phyloP scores from a whole-genome alignment of 129 eudicot genomes.

The Apium graveolens region DNA sequence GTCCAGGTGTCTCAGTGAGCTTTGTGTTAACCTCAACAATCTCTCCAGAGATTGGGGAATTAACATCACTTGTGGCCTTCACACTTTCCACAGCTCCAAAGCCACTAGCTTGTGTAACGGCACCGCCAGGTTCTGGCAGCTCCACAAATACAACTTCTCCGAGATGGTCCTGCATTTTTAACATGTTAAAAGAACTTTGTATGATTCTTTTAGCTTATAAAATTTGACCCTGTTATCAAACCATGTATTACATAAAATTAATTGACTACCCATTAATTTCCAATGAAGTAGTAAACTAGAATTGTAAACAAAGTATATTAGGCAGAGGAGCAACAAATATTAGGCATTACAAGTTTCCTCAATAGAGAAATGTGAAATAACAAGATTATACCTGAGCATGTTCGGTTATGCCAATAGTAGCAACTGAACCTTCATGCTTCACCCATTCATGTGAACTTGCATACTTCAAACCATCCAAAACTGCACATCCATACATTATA shows the following conservation, averaged over 20 bases:
- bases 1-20: conserved; percentile 69
- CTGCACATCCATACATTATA: conserved; percentile 29
- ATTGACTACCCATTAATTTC: too few relatives aligned
- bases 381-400: conserved; percentile 63
- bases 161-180: conserved; percentile 59
- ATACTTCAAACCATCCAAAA: conserved; percentile 74
- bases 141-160: conserved; percentile 97
- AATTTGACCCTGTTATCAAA: too few relatives aligned
- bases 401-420: conserved; percentile 89
- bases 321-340: neutral
- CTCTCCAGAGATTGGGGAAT: conserved; percentile 90
- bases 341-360: neutral
- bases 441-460: conserved; percentile 98
- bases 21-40: conserved; percentile 71
- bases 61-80: conserved; percentile 88
- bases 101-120: conserved; percentile 41
- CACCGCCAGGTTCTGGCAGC: conserved; percentile 58
- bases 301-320: neutral
- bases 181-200: neutral
- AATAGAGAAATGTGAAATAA: neutral
- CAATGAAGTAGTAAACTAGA: too few relatives aligned
- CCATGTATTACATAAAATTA: too few relatives aligned
- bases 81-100: conserved; percentile 93
- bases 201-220: too few relatives aligned
- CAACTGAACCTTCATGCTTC: conserved; percentile 87